Percentiles rank a stretch among this genome's conserved stretches.
These are phyloP conservation scores for Chaetomium globosum DNA, from an alignment of 2,329 filamentous ascomycete species.

Conservation along the genomic window DNA sequence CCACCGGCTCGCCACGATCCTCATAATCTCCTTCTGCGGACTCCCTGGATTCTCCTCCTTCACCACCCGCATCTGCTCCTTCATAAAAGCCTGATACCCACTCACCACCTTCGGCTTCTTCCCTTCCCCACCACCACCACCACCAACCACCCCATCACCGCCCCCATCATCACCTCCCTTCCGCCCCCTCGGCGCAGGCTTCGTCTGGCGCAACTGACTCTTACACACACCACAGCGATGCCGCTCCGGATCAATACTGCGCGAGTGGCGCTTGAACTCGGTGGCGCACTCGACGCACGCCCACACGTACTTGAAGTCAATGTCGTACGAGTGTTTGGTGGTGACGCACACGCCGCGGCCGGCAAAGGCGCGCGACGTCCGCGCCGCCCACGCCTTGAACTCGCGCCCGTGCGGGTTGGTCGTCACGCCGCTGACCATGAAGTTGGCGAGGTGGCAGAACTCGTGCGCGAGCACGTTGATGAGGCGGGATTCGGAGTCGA, in stretches of 20 bases:
- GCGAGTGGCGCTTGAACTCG: constrained; percentile 82
- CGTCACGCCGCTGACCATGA: constrained; percentile 77
- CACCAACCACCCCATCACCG: constrained; percentile 23
- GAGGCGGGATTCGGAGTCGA: constrained; percentile 74
- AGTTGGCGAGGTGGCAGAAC: constrained; percentile 91
- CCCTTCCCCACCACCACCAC: constrained; percentile 32
- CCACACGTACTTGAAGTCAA: constrained; percentile 93
- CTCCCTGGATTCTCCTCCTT: constrained; percentile 58
- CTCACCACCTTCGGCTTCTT: constrained; percentile 41
- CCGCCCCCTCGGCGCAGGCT: constrained; percentile 66
- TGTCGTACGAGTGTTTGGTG: constrained; percentile 86
- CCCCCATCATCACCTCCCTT: constrained; percentile 42
- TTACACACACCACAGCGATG: constrained; percentile 81
- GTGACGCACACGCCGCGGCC: constrained; percentile 72
- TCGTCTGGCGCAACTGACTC: constrained; percentile 70
- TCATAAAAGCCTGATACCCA: constrained; percentile 60
- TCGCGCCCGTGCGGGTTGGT: constrained; percentile 79
- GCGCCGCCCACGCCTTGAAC: constrained; percentile 75
- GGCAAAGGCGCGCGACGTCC: constrained; percentile 59
- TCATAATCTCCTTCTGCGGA: constrained; percentile 70
- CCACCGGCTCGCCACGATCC: constrained; percentile 66
- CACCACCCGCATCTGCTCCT: constrained; percentile 66
- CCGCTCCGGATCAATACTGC: constrained; percentile 73
- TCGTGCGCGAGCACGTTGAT: constrained; percentile 95
- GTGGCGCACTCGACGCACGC: constrained; percentile 68